A percentile compares a stretch with the other conserved stretches of the same genome.
Conservation (phyloP, 129 eudicot species). For the Deinandra increscens region DNA sequence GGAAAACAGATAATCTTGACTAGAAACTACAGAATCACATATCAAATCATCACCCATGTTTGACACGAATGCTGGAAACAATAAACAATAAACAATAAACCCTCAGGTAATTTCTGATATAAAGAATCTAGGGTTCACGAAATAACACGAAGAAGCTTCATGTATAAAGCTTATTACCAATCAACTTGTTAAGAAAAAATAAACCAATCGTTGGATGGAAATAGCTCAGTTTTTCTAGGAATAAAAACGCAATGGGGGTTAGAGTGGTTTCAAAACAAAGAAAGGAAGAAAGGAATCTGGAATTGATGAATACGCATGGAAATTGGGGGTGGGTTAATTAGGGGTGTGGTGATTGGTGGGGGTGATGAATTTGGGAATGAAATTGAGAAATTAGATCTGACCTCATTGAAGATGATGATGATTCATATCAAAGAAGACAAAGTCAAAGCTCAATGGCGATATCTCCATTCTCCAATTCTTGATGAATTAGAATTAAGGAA, state of each 20-base stretch:
- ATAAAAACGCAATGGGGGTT: slow-evolving; percentile 9
- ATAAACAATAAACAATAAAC: slow-evolving; percentile 20
- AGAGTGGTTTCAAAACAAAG: background rate
- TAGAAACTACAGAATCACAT: slow-evolving; percentile 13
- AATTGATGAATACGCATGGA: slow-evolving; percentile 11
- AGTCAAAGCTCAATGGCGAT: slow-evolving; percentile 29
- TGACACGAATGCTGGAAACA: slow-evolving; percentile 20
- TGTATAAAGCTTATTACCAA: slow-evolving; percentile 8
- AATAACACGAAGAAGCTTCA: background rate
- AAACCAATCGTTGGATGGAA: slow-evolving; percentile 30
- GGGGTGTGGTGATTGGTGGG: background rate
- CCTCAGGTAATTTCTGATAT: background rate
- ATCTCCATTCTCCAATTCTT: slow-evolving; percentile 17
- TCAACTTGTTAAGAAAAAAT: slow-evolving; percentile 25
- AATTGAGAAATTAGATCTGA: slow-evolving; percentile 22
- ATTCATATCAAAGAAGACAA: slow-evolving; percentile 19
- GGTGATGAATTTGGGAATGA: slow-evolving; percentile 4
- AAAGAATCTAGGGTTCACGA: slow-evolving; percentile 21
- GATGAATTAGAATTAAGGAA: background rate
- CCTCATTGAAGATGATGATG: slow-evolving; percentile 19
- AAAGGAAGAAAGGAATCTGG: slow-evolving; percentile 9
- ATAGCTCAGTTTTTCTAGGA: slow-evolving; percentile 5
- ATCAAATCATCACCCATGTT: slow-evolving; percentile 26
- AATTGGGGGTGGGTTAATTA: slow-evolving; percentile 21
- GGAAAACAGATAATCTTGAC: slow-evolving; percentile 26